Conservation (phyloP, 192 early-diverging fungal species). For the Podila epigama region DNA sequence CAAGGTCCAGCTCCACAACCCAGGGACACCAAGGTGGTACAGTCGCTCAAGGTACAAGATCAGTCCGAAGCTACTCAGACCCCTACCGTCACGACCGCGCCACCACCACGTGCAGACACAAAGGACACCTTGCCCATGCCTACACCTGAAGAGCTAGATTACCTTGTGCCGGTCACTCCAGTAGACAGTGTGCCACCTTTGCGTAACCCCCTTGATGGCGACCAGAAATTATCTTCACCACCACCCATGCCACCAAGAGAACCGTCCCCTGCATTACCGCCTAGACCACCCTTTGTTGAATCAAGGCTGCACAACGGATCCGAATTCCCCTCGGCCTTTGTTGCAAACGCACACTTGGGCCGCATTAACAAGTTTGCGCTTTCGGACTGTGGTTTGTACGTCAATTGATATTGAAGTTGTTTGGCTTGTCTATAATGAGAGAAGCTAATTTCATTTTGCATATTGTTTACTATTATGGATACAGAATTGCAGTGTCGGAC, state of each 20-base stretch:
- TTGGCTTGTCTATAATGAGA: no score
- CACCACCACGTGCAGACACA: neutral
- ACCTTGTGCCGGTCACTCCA: constrained; percentile 1
- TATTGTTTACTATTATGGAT: neutral
- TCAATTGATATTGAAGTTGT: no score
- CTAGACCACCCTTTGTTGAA: constrained; percentile 16
- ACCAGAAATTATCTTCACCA: neutral
- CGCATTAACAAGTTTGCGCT: constrained; percentile 23
- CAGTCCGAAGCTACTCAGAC: neutral
- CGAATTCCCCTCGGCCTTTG: constrained; percentile 25
- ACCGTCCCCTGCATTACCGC: constrained; percentile 15
- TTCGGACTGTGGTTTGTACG: constrained; percentile 40
- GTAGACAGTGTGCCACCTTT: neutral
- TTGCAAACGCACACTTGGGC: constrained; percentile 21
- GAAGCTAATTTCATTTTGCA: neutral
- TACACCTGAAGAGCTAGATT: constrained; percentile 8
- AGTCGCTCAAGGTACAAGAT: neutral
- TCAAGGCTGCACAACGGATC: constrained; percentile 4
- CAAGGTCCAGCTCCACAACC: neutral
- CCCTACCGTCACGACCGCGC: neutral
- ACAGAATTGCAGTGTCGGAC: constrained; percentile 38
- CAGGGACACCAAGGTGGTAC: neutral
- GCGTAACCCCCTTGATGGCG: neutral
- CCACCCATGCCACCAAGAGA: constrained; percentile 1
- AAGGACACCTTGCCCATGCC: constrained; percentile 4